A percentile compares a stretch with the other conserved stretches of the same genome.
Evolutionary conservation across 2,329 filamentous ascomycete species (phyloP).

Genomic region (Diplodia seriata): DNA sequence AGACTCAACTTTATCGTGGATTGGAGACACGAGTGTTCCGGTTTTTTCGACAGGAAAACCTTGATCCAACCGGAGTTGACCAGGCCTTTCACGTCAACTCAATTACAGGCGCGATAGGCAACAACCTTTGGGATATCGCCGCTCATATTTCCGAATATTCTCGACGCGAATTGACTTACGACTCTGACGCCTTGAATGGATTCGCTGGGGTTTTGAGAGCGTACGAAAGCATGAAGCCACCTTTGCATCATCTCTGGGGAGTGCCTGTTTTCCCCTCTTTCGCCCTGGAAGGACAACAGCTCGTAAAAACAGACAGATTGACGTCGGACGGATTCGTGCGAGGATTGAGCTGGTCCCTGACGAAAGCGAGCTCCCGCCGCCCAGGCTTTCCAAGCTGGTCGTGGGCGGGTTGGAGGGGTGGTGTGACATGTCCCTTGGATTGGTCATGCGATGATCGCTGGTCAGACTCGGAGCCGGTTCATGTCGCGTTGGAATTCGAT

Average conservation of each 20-base stretch:
- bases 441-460: neutral
- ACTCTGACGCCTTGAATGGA: neutral
- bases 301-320: too few relatives aligned
- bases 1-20: neutral
- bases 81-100: neutral
- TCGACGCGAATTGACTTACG: neutral
- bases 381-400: neutral
- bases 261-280: neutral
- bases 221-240: neutral
- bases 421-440: neutral
- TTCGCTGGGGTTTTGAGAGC: neutral
- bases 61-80: neutral
- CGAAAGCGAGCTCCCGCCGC: neutral
- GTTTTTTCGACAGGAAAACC: neutral
- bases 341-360: neutral
- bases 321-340: neutral
- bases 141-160: neutral
- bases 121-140: neutral
- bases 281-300: neutral
- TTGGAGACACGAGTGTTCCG: neutral
- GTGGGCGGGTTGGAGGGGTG: neutral
- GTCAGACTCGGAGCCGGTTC: neutral
- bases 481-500: neutral
- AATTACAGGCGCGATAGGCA: neutral
- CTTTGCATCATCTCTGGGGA: neutral